Evolutionary conservation across 2,329 filamentous ascomycete genomes (phyloP).

Genomic region (Fusarium falciforme): DNA sequence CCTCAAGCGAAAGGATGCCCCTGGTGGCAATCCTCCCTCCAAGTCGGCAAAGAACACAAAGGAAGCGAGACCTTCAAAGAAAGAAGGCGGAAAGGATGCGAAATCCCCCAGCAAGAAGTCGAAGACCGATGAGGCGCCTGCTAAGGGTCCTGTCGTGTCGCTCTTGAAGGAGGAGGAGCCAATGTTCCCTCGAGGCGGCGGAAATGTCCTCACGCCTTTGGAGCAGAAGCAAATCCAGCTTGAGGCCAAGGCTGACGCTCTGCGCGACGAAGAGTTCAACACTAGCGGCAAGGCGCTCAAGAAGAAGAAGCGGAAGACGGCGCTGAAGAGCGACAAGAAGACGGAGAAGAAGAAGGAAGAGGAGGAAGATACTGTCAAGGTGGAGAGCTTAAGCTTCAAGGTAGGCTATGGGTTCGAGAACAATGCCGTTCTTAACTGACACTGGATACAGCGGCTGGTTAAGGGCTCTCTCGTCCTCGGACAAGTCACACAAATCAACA

Average conservation of each 20-base stretch:
- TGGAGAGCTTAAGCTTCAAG: conserved; percentile 92
- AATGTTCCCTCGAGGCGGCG: conserved; percentile 92
- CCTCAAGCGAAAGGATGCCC: conserved; percentile 69
- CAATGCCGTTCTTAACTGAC: conserved; percentile 37
- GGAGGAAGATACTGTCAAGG: conserved; percentile 71
- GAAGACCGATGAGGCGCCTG: conserved; percentile 45
- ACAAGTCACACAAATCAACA: conserved; percentile 84
- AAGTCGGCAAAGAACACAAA: conserved; percentile 61
- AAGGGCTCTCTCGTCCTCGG: conserved; percentile 90
- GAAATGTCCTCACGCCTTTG: conserved; percentile 87
- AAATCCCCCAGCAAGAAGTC: conserved; percentile 48
- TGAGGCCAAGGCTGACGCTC: conserved; percentile 89
- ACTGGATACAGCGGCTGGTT: conserved; percentile 73
- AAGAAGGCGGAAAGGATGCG: conserved; percentile 49
- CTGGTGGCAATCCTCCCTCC: conserved; percentile 60
- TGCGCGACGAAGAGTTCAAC: conserved; percentile 82
- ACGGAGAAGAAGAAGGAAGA: conserved; percentile 54
- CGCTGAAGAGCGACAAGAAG: conserved; percentile 64
- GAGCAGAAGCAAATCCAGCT: conserved; percentile 97
- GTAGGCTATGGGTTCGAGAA: conserved; percentile 57
- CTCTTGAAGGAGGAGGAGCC: conserved; percentile 81
- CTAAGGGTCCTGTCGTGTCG: conserved; percentile 54
- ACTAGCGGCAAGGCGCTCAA: conserved; percentile 57
- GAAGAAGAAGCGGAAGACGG: conserved; percentile 70
- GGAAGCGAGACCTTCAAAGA: conserved; percentile 61